Evolutionary conservation across 768 basidiomycete genomes (phyloP).

Genomic region (Dictyophora rubrovolvata): DNA sequence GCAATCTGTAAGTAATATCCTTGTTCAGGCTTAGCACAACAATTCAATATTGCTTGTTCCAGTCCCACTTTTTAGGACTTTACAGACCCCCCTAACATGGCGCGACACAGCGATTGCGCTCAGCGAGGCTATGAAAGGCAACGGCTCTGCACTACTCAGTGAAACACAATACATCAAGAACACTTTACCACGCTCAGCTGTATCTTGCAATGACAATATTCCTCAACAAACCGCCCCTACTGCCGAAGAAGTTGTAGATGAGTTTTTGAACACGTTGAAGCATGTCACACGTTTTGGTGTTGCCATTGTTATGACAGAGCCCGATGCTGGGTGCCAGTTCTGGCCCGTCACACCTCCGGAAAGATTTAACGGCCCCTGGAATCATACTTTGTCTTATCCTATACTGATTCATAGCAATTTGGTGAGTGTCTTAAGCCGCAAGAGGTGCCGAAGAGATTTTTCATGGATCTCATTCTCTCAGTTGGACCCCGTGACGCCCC

Average conservation of each 20-base stretch:
- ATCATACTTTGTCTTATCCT: constrained; percentile 18
- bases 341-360: constrained; percentile 16
- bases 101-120: background rate
- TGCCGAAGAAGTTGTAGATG: constrained; percentile 9
- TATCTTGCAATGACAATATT: constrained; percentile 11
- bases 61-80: constrained; percentile 6
- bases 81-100: constrained; percentile 4
- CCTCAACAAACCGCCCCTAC: constrained; percentile 1
- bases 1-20: constrained; percentile 4
- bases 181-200: background rate
- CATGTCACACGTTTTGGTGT: constrained; percentile 9
- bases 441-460: background rate
- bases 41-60: background rate
- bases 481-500: background rate
- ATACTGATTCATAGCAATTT: constrained; percentile 23
- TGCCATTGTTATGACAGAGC: constrained; percentile 4
- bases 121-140: constrained; percentile 7
- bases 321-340: constrained; percentile 11
- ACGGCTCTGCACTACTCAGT: constrained; percentile 1
- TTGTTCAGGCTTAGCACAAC: background rate
- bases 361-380: constrained; percentile 21
- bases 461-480: background rate
- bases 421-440: background rate
- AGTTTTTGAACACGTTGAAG: background rate
- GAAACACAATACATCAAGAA: background rate